Evolutionary conservation across 345 rosid genomes (phyloP).

Genomic region (Zanthoxylum bungeanum): DNA sequence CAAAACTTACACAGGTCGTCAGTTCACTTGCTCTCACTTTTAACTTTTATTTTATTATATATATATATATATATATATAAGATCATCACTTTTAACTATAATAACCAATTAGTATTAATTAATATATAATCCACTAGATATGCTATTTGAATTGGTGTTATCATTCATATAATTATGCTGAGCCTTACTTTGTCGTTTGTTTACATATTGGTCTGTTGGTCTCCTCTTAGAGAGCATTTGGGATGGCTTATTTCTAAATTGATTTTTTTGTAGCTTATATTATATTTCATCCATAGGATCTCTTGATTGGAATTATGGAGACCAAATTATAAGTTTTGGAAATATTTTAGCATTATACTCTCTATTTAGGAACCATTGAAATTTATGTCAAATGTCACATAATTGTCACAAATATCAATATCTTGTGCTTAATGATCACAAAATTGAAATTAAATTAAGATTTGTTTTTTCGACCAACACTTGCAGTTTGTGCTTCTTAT

Average conservation of each 20-base stretch:
- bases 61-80: no score
- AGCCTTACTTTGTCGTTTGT: constrained; percentile 10
- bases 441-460: neutral
- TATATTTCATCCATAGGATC: neutral
- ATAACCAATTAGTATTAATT: neutral
- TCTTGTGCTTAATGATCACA: neutral
- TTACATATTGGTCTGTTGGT: constrained; percentile 12
- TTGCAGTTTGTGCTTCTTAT: no score
- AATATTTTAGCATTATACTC: neutral
- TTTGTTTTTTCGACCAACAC: no score
- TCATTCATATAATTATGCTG: constrained; percentile 9
- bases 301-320: neutral
- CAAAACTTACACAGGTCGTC: neutral
- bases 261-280: neutral
- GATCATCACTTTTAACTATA: neutral
- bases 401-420: neutral
- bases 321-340: constrained; percentile 19
- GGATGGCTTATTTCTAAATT: neutral
- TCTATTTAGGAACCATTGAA: constrained; percentile 11
- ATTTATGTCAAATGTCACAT: constrained; percentile 2
- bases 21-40: neutral
- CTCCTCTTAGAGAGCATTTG: constrained; percentile 14
- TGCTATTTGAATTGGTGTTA: neutral
- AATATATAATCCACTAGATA: neutral
- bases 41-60: no score